These are phyloP conservation scores for Stropharia rugosoannulata DNA, from an alignment of 768 basidiomycete genomes.

Conservation along the genomic window DNA sequence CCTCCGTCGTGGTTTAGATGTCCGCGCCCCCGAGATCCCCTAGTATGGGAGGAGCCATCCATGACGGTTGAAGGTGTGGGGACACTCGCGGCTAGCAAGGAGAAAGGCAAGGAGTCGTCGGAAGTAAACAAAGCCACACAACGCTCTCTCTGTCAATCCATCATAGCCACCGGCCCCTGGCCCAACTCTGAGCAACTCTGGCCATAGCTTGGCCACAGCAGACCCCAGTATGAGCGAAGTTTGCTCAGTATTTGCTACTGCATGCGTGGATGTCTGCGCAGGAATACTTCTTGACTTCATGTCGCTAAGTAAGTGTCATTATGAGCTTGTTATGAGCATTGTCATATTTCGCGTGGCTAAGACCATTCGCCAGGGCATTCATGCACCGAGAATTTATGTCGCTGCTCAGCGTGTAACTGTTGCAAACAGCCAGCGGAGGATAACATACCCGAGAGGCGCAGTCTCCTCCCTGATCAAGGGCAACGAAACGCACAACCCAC, in stretches of 20 bases:
- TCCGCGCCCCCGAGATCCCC: conserved; percentile 24
- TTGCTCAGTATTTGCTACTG: background rate
- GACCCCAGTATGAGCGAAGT: background rate
- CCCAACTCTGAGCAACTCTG: background rate
- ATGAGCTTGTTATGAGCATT: background rate
- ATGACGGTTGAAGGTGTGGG: conserved; percentile 15
- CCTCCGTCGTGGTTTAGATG: conserved; percentile 12
- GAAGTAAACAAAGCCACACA: conserved; percentile 15
- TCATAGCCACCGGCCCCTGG: too few relatives aligned
- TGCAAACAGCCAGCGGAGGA: background rate
- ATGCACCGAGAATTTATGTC: conserved; percentile 1
- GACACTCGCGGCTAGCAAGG: background rate
- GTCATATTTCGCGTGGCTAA: background rate
- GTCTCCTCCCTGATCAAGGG: background rate
- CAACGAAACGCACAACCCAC: background rate
- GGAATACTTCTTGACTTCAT: conserved; percentile 1
- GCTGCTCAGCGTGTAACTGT: background rate
- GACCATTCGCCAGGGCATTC: background rate
- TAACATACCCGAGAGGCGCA: background rate
- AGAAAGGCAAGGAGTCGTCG: conserved; percentile 8
- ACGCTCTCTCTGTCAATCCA: background rate
- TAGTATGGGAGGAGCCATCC: conserved; percentile 21
- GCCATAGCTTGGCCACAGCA: background rate
- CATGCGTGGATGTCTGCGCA: background rate
- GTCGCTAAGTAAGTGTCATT: background rate